Evolutionary conservation across 176 grass and related monocot genomes (phyloP).

Genomic region (sorghum (Sorghum bicolor)): Sorghum_bicolor_NCBIv3 NC_012876.2:63864001-63864500

Average conservation of each 20-base stretch:
- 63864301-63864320: neutral
- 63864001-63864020: no score
- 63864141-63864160: neutral
- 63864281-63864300: neutral
- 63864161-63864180: neutral
- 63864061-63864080: no score
- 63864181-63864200: neutral
- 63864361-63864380: neutral
- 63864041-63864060: no score
- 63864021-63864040: no score
- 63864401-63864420: neutral
- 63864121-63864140: neutral
- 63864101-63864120: neutral
- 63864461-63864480: neutral
- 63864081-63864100: neutral
- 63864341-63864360: neutral
- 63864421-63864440: neutral
- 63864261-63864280: neutral
- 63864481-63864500: neutral
- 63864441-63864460: neutral
- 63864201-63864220: constrained; percentile 12
- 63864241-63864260: neutral
- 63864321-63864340: neutral
- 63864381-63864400: neutral
- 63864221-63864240: constrained; percentile 24